Base-by-base conservation (phyloP, 2,329 filamentous ascomycete species). In the Colletotrichum filicis region DNA sequence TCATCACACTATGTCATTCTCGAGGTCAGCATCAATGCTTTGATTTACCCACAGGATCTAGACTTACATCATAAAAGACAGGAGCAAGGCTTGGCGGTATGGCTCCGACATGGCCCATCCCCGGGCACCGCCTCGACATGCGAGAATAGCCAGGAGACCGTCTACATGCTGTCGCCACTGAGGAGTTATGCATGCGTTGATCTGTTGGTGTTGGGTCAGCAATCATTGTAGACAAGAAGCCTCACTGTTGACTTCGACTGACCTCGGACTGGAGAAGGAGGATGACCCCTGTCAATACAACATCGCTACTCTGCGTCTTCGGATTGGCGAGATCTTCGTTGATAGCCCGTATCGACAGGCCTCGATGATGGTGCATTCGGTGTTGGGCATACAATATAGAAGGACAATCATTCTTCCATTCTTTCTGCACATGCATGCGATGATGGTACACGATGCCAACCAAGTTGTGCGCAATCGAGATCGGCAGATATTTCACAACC, bases 1-100 rank as follows among this genome's bases (percentile, higher is more conserved):
- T 78, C 0, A 78, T 75, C 35, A 78, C 66, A 66, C 82, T 83
- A 24, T 32, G 35, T 6, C 5, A 32, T 8, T 14, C 1, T 55
- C 2, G 5, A 55, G n/a, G 14, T 64, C 14, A 24, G 6, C 14
- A 5, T 16, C 11, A 9, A 5, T 2, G 11, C 14, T 28, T 1
- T 9, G 16, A 16, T 24, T n/a, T 22, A 49, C 42, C 42, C 42
- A n/a, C 4, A 1, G 3, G 3, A 19, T 12, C 4, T 26, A 24
- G 8, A 56, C 66, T 19, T 57, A 73, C 42, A 74, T 57, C 19
- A 75, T 11, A 22, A 65, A 71, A n/a, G 69, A 59, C 4, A 68
- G 52, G 1, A 72, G 22, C 2, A 68, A 26, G 3, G 26, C 65
- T 14, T 61, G 68, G 26, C 60, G 19, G 3, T 37, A 14, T n/a